Percentiles rank a stretch among this genome's conserved stretches.
These are phyloP conservation scores for Pichia sp. DNA, from an alignment of 1,139 yeast genomes.

Conservation along the genomic window DNA sequence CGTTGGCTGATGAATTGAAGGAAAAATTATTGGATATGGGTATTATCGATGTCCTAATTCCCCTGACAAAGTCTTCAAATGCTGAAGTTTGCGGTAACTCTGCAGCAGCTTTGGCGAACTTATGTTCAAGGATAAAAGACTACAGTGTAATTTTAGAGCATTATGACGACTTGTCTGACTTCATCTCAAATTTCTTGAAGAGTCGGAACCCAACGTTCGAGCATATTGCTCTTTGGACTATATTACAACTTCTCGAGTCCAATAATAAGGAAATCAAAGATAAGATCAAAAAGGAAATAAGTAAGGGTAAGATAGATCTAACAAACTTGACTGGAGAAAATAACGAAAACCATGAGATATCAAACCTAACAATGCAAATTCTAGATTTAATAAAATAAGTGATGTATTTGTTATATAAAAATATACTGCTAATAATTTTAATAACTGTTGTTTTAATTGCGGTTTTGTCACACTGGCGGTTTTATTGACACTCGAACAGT, in stretches of 20 bases:
- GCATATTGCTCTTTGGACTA: conserved; percentile 97
- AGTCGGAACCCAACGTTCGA: conserved; percentile 94
- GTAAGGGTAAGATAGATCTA: conserved; percentile 30
- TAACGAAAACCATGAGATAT: conserved; percentile 58
- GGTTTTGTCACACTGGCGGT: no score
- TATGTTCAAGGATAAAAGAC: conserved; percentile 84
- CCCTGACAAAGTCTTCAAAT: conserved; percentile 80
- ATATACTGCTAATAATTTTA: neutral
- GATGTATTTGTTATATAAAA: neutral
- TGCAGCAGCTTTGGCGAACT: conserved; percentile 95
- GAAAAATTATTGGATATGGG: conserved; percentile 78
- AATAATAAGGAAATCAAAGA: conserved; percentile 67
- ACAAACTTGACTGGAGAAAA: conserved; percentile 31
- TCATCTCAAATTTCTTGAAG: conserved; percentile 72
- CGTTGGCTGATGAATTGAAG: conserved; percentile 92
- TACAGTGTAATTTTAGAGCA: conserved; percentile 74
- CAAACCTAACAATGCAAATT: conserved; percentile 76
- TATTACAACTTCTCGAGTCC: conserved; percentile 85
- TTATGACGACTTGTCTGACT: conserved; percentile 92
- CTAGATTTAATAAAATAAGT: conserved; percentile 35
- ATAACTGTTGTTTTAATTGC: neutral
- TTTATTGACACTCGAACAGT: no score
- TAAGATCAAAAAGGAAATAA: conserved; percentile 48
- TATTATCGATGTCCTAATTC: conserved; percentile 83
- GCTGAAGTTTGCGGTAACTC: conserved; percentile 98